A percentile compares a stretch with the other conserved stretches of the same genome.
These are phyloP conservation scores for Clavispora fructus DNA, from an alignment of 805 yeast species.

Conservation along the genomic window DNA sequence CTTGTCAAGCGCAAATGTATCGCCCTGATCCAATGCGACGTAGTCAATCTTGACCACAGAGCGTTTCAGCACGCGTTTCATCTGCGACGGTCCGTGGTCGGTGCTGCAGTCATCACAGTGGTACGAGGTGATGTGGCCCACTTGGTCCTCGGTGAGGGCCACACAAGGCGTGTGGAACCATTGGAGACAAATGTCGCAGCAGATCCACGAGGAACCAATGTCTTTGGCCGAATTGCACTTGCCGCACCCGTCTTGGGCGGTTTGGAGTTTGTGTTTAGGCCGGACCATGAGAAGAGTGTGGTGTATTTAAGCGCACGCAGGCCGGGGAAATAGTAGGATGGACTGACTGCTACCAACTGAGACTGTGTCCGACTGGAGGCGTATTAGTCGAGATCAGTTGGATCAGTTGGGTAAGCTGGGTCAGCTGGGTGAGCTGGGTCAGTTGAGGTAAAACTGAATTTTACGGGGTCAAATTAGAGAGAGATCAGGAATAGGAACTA, in stretches of 20 bases:
- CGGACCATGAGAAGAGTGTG: not conserved
- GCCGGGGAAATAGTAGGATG: not conserved
- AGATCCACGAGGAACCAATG: slow-evolving; percentile 41
- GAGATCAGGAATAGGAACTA: no score
- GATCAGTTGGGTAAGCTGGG: no score
- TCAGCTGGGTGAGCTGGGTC: no score
- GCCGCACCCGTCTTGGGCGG: not conserved
- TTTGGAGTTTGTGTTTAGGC: not conserved
- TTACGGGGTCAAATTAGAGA: no score
- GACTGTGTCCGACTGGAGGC: no score
- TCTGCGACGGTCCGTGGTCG: slow-evolving; percentile 45
- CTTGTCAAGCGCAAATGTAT: slow-evolving; percentile 42
- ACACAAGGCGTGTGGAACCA: slow-evolving; percentile 55
- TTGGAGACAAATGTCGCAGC: slow-evolving; percentile 48
- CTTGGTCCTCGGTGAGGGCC: slow-evolving; percentile 16
- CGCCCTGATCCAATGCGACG: slow-evolving; percentile 74
- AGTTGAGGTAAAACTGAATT: no score
- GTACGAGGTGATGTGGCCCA: slow-evolving; percentile 39
- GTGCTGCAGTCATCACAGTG: slow-evolving; percentile 51
- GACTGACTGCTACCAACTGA: no score
- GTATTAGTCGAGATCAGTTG: no score
- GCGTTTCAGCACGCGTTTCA: slow-evolving; percentile 52
- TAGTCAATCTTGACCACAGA: slow-evolving; percentile 59
- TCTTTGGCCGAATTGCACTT: not conserved
- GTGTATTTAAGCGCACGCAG: not conserved